Base-by-base conservation (phyloP, 495 filamentous ascomycete species). In the Hypomontagnella submonticulosa region DNA sequence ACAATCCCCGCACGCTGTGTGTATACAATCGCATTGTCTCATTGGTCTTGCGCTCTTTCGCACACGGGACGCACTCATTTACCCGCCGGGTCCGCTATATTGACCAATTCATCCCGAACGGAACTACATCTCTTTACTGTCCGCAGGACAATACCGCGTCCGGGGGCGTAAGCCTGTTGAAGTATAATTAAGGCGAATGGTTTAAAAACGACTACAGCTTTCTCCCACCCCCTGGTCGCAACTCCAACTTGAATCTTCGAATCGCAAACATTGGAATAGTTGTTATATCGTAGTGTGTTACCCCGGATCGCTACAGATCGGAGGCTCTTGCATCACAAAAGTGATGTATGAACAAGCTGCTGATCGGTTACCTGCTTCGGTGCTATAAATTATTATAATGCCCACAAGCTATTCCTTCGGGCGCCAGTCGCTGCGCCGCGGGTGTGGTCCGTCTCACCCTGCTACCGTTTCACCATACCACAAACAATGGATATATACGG, bases 401-500 rank as follows among this genome's bases (percentile, higher is more conserved):
- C 36, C 51, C 52, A 33, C 50, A 20, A 55, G 34, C 33, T 42
- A 16, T 34, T 63, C 53, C 61, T 61, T 57, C 53, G 49, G 53
- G 55, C 51, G 49, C 49, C 51, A 60, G 50, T 40, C 50, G 57
- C 60, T 65, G 61, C 56, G 66, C 66, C 66, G 66, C 61, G 66
- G 60, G 55, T 48, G 16, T 62, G 61, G 56, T 50, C 46, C 66
- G 46, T 61, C 43, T 20, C 58, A 66, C 56, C 63, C 41, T 68
- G 40, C 20, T 68, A 33, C 15, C 46, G 54, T 61, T 69, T 68
- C 66, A 58, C 70, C 57, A n/a, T 59, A 61, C 55, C 59, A 70
- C 70, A 65, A 58, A 46, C 65, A 46, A 33, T 63, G 63, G 57
- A 68, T 67, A 60, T 54, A 68, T 61, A 76, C 73, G 73, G 58